These are phyloP conservation scores for Wickerhamiella bombiphila DNA, from an alignment of 805 yeast species.

Conservation along the genomic window DNA sequence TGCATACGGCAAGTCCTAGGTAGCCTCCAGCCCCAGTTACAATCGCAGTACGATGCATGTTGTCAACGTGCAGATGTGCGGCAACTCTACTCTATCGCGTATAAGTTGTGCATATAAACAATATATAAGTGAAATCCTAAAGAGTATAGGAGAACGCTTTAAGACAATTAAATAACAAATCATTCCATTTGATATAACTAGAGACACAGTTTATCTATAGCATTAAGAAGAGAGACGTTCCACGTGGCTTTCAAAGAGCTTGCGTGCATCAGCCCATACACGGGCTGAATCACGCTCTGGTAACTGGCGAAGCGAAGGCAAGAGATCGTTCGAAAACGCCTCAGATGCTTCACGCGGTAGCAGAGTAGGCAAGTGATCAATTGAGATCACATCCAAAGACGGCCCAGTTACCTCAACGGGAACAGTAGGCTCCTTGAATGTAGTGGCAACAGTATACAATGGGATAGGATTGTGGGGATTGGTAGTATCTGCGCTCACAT, in stretches of 20 bases:
- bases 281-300: constrained; percentile 71
- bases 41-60: constrained; percentile 19
- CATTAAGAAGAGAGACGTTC: constrained; percentile 34
- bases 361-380: constrained; percentile 90
- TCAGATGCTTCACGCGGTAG: constrained; percentile 97
- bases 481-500: constrained; percentile 97
- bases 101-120: too few species aligned
- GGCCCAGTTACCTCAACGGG: constrained; percentile 60
- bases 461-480: constrained; percentile 98
- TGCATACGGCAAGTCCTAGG: constrained; percentile 75
- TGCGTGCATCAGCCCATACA: constrained; percentile 85
- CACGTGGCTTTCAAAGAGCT: constrained; percentile 71
- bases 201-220: not conserved
- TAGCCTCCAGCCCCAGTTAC: constrained; percentile 37
- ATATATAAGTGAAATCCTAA: too few species aligned
- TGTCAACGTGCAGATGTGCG: too few species aligned
- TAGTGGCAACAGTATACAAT: constrained; percentile 79
- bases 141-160: too few species aligned
- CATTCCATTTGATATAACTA: too few species aligned
- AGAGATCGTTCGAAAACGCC: constrained; percentile 68
- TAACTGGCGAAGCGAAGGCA: constrained; percentile 77
- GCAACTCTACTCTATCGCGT: too few species aligned
- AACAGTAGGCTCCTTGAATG: constrained; percentile 83
- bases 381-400: constrained; percentile 77
- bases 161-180: too few species aligned